Conservation (phyloP, 768 basidiomycete species). For the Candolleomyces efflorescens region DNA sequence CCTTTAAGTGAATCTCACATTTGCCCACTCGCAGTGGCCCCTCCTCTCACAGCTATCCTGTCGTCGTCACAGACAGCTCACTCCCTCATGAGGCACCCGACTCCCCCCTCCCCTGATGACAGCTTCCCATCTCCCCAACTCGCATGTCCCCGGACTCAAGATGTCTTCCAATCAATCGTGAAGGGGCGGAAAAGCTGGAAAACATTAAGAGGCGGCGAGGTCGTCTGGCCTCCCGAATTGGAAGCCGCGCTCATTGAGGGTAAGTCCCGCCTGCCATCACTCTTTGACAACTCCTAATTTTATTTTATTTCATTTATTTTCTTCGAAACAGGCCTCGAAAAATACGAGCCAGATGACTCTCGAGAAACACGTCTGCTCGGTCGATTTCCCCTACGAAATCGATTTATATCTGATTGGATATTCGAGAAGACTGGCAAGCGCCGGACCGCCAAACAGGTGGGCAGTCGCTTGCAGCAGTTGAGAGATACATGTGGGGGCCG, state of each 20-base stretch:
- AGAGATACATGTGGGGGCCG: slow-evolving; percentile 72
- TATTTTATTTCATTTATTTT: slow-evolving; percentile 1
- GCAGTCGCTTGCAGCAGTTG: slow-evolving; percentile 75
- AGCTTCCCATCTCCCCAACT: slow-evolving; percentile 24
- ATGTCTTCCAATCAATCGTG: slow-evolving; percentile 64
- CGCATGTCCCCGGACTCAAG: slow-evolving; percentile 38
- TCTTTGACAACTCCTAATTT: background rate
- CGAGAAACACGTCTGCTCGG: slow-evolving; percentile 70
- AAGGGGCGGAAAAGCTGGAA: slow-evolving; percentile 74
- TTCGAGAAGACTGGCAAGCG: slow-evolving; percentile 62
- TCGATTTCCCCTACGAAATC: slow-evolving; percentile 74
- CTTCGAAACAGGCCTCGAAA: slow-evolving; percentile 52
- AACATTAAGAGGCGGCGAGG: slow-evolving; percentile 65
- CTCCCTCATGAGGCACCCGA: slow-evolving; percentile 8
- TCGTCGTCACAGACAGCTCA: slow-evolving; percentile 7
- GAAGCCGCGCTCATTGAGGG: slow-evolving; percentile 78
- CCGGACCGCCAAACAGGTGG: slow-evolving; percentile 75
- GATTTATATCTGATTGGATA: slow-evolving; percentile 79
- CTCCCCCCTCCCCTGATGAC: slow-evolving; percentile 5
- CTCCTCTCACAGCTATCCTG: slow-evolving; percentile 11
- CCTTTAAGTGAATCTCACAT: slow-evolving; percentile 11
- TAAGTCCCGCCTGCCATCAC: slow-evolving; percentile 15
- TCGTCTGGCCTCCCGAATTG: slow-evolving; percentile 77
- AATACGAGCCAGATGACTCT: slow-evolving; percentile 68
- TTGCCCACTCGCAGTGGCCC: slow-evolving; percentile 10